A percentile compares a stretch with the other conserved stretches of the same genome.
These are phyloP conservation scores for Lyophyllum decastes DNA, from an alignment of 768 basidiomycete genomes.

Conservation along the genomic window DNA sequence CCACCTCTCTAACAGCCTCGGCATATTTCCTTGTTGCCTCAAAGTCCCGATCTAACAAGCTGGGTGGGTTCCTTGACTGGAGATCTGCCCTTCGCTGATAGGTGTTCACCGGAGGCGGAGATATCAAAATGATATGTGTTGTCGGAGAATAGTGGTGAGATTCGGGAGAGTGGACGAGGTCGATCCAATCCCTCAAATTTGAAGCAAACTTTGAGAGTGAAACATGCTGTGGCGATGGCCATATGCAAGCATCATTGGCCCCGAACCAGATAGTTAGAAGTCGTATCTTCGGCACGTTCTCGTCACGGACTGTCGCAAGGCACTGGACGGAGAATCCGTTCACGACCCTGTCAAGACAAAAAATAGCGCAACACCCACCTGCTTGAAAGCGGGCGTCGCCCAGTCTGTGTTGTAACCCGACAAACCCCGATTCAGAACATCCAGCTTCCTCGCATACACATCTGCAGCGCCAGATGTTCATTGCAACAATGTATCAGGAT, in stretches of 20 bases:
- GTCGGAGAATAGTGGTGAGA: slow-evolving; percentile 69
- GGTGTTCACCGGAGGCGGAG: slow-evolving; percentile 82
- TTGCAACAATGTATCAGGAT: no score
- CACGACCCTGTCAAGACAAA: not conserved
- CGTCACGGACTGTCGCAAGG: slow-evolving; percentile 52
- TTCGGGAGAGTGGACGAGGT: slow-evolving; percentile 58
- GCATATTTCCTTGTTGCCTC: slow-evolving; percentile 69
- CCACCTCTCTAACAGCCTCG: slow-evolving; percentile 66
- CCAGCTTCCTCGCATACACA: slow-evolving; percentile 76
- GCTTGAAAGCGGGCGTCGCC: slow-evolving; percentile 78
- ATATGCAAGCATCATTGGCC: slow-evolving; percentile 80
- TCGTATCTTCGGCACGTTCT: slow-evolving; percentile 57
- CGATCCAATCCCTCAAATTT: slow-evolving; percentile 67
- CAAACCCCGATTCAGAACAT: slow-evolving; percentile 85
- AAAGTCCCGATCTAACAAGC: slow-evolving; percentile 59
- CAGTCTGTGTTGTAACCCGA: slow-evolving; percentile 88
- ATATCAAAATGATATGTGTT: slow-evolving; percentile 79
- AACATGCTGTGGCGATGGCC: slow-evolving; percentile 72
- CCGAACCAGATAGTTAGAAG: slow-evolving; percentile 91
- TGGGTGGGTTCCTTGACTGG: slow-evolving; percentile 48
- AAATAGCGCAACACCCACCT: slow-evolving; percentile 41
- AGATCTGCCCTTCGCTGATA: slow-evolving; percentile 55
- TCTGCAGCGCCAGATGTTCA: slow-evolving; percentile 39
- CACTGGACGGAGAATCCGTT: slow-evolving; percentile 37
- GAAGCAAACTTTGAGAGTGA: slow-evolving; percentile 62